A percentile compares a stretch with the other conserved stretches of the same genome.
Conservation (phyloP, 768 basidiomycete species). For the Boletellus ananas region DNA sequence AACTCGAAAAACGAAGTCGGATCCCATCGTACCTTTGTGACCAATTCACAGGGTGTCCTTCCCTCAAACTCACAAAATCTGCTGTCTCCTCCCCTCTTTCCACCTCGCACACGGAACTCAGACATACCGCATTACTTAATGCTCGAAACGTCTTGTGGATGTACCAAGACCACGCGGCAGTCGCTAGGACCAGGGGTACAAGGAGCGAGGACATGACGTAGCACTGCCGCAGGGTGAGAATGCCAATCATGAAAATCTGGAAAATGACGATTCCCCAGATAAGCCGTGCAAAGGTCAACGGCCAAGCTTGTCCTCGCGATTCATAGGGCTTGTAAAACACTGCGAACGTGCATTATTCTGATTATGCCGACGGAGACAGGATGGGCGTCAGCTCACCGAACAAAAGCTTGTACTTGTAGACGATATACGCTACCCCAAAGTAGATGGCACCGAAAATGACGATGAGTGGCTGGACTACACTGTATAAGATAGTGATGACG, state of each 20-base stretch:
- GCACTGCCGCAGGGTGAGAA: slow-evolving; percentile 70
- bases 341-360: slow-evolving; percentile 29
- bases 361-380: background rate
- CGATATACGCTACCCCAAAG: slow-evolving; percentile 93
- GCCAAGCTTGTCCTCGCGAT: slow-evolving; percentile 97
- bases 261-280: slow-evolving; percentile 93
- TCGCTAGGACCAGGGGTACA: slow-evolving; percentile 71
- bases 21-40: slow-evolving; percentile 65
- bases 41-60: slow-evolving; percentile 84
- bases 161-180: slow-evolving; percentile 78
- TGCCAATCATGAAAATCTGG: slow-evolving; percentile 94
- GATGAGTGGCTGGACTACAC: slow-evolving; percentile 93
- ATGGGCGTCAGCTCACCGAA: slow-evolving; percentile 63
- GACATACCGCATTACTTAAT: slow-evolving; percentile 76
- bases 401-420: slow-evolving; percentile 96
- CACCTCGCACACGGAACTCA: slow-evolving; percentile 86
- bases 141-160: slow-evolving; percentile 64
- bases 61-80: slow-evolving; percentile 68
- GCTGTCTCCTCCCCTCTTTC: slow-evolving; percentile 85
- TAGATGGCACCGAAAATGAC: slow-evolving; percentile 94
- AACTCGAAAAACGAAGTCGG: background rate
- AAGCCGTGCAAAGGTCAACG: slow-evolving; percentile 87
- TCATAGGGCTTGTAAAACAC: slow-evolving; percentile 99
- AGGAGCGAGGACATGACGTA: slow-evolving; percentile 60
- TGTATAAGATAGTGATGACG: slow-evolving; percentile 91